phyloP scores from a whole-genome alignment of 2,329 filamentous ascomycete species.

The Arthroderma uncinatum region DNA sequence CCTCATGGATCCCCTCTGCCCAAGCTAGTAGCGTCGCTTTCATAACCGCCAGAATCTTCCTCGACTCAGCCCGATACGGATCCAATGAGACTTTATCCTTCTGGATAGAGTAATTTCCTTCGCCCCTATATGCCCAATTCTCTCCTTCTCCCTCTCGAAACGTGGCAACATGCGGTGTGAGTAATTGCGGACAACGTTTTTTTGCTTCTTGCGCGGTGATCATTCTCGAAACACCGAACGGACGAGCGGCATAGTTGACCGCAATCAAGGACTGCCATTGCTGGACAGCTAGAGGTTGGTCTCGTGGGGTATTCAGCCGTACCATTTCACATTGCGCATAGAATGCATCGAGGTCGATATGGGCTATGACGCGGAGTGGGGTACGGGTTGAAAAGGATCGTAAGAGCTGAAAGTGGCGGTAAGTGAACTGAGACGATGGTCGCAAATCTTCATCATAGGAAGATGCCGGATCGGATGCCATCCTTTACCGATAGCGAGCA shows the following conservation, averaged over 20 bases:
- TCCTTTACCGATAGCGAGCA: background rate
- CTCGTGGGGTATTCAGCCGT: constrained; percentile 60
- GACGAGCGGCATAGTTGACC: constrained; percentile 84
- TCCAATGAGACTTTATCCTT: constrained; percentile 92
- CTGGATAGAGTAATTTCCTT: constrained; percentile 64
- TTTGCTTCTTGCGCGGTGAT: constrained; percentile 69
- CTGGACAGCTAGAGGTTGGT: constrained; percentile 79
- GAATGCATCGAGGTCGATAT: constrained; percentile 94
- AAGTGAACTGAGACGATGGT: constrained; percentile 61
- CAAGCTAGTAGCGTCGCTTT: constrained; percentile 56
- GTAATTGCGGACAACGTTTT: constrained; percentile 72
- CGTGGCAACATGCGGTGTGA: constrained; percentile 86
- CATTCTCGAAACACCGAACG: constrained; percentile 67
- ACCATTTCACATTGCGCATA: constrained; percentile 96
- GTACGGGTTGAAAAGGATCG: constrained; percentile 58
- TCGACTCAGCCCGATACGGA: constrained; percentile 75
- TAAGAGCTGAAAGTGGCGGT: constrained; percentile 68
- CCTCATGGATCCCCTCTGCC: constrained; percentile 17
- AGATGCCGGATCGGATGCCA: background rate
- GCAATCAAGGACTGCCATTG: constrained; percentile 95
- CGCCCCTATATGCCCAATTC: constrained; percentile 81
- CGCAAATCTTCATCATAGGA: background rate
- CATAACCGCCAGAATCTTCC: constrained; percentile 68
- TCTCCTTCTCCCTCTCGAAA: constrained; percentile 79
- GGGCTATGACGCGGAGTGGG: constrained; percentile 75